phyloP scores from a whole-genome alignment of 371 early-diverging fungal genomes.

The Umbelopsis sp. region DNA sequence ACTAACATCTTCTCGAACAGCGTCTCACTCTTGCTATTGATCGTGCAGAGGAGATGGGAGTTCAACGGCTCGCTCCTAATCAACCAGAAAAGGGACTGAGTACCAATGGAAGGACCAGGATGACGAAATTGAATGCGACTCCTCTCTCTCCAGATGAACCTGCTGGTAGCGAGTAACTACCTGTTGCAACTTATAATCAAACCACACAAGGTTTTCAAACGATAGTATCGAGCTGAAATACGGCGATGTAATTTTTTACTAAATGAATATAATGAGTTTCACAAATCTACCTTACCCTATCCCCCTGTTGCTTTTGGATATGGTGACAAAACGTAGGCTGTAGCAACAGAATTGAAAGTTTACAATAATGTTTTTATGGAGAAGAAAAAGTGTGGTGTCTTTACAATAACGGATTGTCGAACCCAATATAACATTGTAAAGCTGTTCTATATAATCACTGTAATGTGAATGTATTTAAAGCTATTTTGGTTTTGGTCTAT shows the following conservation, averaged over 20 bases:
- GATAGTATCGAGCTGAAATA: too few species aligned
- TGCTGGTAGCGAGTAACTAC: too few species aligned
- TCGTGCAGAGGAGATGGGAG: neutral
- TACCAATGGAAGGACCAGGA: conserved; percentile 2
- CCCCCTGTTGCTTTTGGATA: too few species aligned
- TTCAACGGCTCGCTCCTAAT: neutral
- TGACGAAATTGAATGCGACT: neutral
- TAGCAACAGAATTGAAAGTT: neutral
- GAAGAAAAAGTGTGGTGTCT: neutral
- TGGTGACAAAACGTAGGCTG: too few species aligned
- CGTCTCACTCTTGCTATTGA: conserved; percentile 41
- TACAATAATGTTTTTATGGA: conserved; percentile 1
- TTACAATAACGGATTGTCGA: neutral
- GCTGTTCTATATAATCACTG: neutral
- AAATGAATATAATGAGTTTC: too few species aligned
- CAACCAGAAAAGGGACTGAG: conserved; percentile 12
- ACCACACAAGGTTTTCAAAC: too few species aligned
- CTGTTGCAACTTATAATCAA: too few species aligned
- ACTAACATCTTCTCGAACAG: conserved; percentile 17
- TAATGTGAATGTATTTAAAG: neutral
- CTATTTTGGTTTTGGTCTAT: neutral
- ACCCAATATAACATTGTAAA: neutral
- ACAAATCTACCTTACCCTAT: too few species aligned
- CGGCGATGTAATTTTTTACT: too few species aligned
- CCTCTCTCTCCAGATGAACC: neutral